phyloP scores from a whole-genome alignment of 108 stramenopile genomes.

The Skeletonema grethae region DNA sequence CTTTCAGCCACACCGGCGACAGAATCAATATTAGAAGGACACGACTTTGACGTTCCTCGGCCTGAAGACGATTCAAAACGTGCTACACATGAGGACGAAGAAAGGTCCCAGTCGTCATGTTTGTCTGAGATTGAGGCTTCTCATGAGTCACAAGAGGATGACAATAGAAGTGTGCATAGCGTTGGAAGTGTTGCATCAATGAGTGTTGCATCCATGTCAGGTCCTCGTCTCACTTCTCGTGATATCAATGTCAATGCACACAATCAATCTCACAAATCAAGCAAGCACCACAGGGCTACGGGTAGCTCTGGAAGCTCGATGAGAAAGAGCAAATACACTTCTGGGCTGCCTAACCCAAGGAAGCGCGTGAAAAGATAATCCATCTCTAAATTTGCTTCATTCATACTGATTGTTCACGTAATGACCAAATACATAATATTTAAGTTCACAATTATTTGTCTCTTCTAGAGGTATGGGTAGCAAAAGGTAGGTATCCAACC shows the following conservation, averaged over 20 bases:
- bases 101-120: not conserved
- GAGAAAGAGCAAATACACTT: not conserved
- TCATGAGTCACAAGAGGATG: conserved; percentile 35
- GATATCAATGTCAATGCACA: conserved; percentile 17
- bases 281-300: conserved; percentile 1
- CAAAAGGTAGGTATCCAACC: too few relatives aligned
- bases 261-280: not conserved
- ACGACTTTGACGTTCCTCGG: conserved; percentile 14
- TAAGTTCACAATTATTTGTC: not conserved
- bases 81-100: not conserved
- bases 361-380: conserved; percentile 4
- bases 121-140: conserved; percentile 25
- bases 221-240: conserved; percentile 21
- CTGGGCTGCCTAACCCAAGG: not conserved
- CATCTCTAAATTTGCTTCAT: not conserved
- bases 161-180: conserved; percentile 33
- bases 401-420: not conserved
- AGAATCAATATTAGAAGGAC: conserved; percentile 40
- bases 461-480: too few relatives aligned
- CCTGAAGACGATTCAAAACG: conserved; percentile 3
- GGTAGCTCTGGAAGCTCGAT: not conserved
- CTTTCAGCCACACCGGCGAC: conserved; percentile 57
- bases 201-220: conserved; percentile 18
- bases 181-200: conserved; percentile 21
- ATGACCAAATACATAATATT: not conserved